A percentile compares a stretch with the other conserved stretches of the same genome.
These are phyloP conservation scores for Pythium phragmiticola DNA, from an alignment of 352 stramenopile species.

Conservation along the genomic window DNA sequence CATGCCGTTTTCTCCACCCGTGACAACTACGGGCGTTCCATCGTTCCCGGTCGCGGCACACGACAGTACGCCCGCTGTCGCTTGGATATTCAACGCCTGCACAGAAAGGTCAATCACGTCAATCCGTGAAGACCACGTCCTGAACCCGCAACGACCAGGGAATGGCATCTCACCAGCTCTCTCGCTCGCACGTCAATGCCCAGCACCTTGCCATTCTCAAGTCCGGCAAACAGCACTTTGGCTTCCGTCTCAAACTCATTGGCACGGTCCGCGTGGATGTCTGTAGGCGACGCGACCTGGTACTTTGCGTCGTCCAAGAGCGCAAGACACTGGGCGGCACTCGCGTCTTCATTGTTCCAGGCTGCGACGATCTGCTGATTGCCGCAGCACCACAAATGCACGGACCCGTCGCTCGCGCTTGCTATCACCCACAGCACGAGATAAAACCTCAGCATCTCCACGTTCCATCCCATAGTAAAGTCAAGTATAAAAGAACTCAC, in stretches of 20 bases:
- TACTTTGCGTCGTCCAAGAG: slow-evolving; percentile 35
- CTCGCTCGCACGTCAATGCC: slow-evolving; percentile 59
- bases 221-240: slow-evolving; percentile 61
- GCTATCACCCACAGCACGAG: slow-evolving; percentile 27
- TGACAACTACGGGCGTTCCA: slow-evolving; percentile 41
- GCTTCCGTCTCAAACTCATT: slow-evolving; percentile 57
- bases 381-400: slow-evolving; percentile 67
- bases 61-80: slow-evolving; percentile 11
- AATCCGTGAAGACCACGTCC: not conserved
- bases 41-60: slow-evolving; percentile 12
- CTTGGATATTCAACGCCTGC: slow-evolving; percentile 15
- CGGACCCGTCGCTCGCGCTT: slow-evolving; percentile 53
- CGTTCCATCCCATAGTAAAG: not conserved
- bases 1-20: slow-evolving; percentile 62
- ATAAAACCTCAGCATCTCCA: no score
- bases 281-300: slow-evolving; percentile 12
- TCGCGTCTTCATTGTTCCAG: slow-evolving; percentile 61
- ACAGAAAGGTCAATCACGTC: not conserved
- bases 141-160: not conserved
- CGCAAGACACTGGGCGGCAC: slow-evolving; percentile 49
- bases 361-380: slow-evolving; percentile 53
- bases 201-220: slow-evolving; percentile 57
- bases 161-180: slow-evolving; percentile 30
- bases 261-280: slow-evolving; percentile 17
- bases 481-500: slow-evolving; percentile 34